Evolutionary conservation across 2,329 filamentous ascomycete species (phyloP).

Genomic region (Magnaporthales sp.): DNA sequence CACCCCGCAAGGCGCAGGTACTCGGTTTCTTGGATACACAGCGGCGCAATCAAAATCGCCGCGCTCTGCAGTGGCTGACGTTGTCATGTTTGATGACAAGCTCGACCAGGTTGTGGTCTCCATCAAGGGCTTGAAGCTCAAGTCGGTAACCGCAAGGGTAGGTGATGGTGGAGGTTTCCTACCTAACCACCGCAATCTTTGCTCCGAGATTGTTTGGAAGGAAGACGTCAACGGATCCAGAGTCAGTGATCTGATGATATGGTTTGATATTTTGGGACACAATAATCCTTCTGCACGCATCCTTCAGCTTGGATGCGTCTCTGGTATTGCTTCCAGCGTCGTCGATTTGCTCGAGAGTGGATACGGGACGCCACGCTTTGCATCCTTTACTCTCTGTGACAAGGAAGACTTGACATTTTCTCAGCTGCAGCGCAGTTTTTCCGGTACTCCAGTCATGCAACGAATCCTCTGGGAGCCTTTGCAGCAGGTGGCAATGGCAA

Average conservation of each 20-base stretch:
- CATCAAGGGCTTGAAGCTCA: slow-evolving; percentile 36
- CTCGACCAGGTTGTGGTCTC: slow-evolving; percentile 27
- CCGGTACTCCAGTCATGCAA: neutral
- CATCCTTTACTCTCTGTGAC: slow-evolving; percentile 22
- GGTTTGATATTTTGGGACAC: slow-evolving; percentile 26
- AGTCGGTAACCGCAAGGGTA: slow-evolving; percentile 18
- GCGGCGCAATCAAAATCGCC: slow-evolving; percentile 21
- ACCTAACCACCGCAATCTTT: slow-evolving; percentile 38
- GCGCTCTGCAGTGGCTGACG: slow-evolving; percentile 30
- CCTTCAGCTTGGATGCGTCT: slow-evolving; percentile 26
- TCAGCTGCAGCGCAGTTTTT: neutral
- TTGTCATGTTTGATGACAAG: slow-evolving; percentile 31
- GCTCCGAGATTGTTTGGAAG: slow-evolving; percentile 39
- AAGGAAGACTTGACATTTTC: slow-evolving; percentile 5
- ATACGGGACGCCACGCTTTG: slow-evolving; percentile 22
- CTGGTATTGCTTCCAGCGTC: slow-evolving; percentile 8
- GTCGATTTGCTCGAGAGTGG: slow-evolving; percentile 13
- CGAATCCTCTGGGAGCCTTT: neutral
- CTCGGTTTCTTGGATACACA: slow-evolving; percentile 32
- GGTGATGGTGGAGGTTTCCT: slow-evolving; percentile 27
- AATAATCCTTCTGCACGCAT: slow-evolving; percentile 29
- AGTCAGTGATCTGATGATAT: slow-evolving; percentile 11
- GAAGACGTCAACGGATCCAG: slow-evolving; percentile 22
- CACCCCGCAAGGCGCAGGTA: slow-evolving; percentile 21
- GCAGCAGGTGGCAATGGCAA: neutral